Base-by-base conservation (phyloP, 148 eudicot genomes). In the Amaranthus hypochondriacus region DNA sequence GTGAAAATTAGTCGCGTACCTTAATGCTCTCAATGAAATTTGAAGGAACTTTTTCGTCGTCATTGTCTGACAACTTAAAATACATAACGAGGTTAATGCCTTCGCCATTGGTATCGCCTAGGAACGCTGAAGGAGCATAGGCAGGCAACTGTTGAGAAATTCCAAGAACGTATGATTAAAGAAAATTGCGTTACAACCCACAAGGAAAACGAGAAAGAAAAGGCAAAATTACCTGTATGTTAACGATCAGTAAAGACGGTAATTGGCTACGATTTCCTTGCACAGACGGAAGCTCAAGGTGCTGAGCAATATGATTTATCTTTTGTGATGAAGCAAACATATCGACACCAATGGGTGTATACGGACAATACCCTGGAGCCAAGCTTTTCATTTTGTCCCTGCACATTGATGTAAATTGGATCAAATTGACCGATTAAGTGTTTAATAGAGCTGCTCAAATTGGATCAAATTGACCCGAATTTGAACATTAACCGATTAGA, bases 21-120 rank as follows among this genome's bases (percentile, higher is more conserved):
- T 86, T 85, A 73, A 92, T 77, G 70, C 88, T 84, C 54, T 90
- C 93, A 42, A 83, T 75, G 66, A 85, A 89, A 14, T 84, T 81
- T 43, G 82, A 48, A 68, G 91, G 87, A 15, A 88, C 78, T 48
- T 84, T 88, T 70, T 74, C 70, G 64, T 86, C 87, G 46, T 90
- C 75, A 68, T 83, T 81, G 42, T 92, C 98, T 10, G 91, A 87
- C 48, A 89, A 50, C 80, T 80, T 87, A 80, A 92, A 92, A 76
- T 92, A 92, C 57, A 92, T 48, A 6, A 92, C 98, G 13, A 92
- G 88, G 85, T 89, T 92, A 72, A 86, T 65, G 59, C 98, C 92
- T 75, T 90, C 98, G 14, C 98, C 98, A 62, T 92, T 82, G 42
- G 66, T 75, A 12, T 92, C 92, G 61, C 92, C 91, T 59, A 66